Conservation (phyloP, 352 stramenopile genomes). For the Phytophthora vignae region DNA sequence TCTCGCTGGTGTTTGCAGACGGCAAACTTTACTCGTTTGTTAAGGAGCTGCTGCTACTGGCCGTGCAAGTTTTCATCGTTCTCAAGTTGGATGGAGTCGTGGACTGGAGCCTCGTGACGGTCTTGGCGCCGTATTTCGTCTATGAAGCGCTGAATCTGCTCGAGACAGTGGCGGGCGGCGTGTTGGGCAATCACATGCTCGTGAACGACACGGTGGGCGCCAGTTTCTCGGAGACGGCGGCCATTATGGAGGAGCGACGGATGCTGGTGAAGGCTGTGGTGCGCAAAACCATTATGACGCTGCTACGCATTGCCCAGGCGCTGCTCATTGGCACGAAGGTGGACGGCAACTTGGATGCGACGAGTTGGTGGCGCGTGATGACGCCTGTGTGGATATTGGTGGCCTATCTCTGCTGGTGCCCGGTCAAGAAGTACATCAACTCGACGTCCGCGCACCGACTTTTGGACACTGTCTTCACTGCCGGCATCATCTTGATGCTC, state of each 20-base stretch:
- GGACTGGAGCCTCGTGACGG: constrained; percentile 58
- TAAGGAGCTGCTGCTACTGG: constrained; percentile 73
- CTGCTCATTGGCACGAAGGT: constrained; percentile 72
- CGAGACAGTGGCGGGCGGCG: constrained; percentile 55
- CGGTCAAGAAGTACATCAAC: constrained; percentile 62
- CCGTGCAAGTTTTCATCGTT: constrained; percentile 78
- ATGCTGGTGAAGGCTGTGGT: constrained; percentile 46
- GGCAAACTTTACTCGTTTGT: constrained; percentile 38
- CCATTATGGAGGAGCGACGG: constrained; percentile 58
- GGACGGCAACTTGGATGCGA: constrained; percentile 51
- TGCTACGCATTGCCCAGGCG: constrained; percentile 55
- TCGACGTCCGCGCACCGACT: constrained; percentile 49
- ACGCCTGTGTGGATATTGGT: constrained; percentile 76
- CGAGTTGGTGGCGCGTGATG: constrained; percentile 80
- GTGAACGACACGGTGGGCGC: constrained; percentile 66
- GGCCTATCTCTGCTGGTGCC: constrained; percentile 56
- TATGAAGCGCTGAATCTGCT: constrained; percentile 74
- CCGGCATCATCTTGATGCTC: constrained; percentile 51
- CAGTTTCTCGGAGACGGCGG: constrained; percentile 56
- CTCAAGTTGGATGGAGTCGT: constrained; percentile 77
- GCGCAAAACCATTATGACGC: constrained; percentile 48
- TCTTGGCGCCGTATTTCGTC: constrained; percentile 77
- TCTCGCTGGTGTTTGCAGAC: constrained; percentile 28
- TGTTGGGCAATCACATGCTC: constrained; percentile 66
- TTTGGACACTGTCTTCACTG: constrained; percentile 55